These are phyloP conservation scores for Botrytis galanthina DNA, from an alignment of 2,329 filamentous ascomycete species.

Conservation along the genomic window DNA sequence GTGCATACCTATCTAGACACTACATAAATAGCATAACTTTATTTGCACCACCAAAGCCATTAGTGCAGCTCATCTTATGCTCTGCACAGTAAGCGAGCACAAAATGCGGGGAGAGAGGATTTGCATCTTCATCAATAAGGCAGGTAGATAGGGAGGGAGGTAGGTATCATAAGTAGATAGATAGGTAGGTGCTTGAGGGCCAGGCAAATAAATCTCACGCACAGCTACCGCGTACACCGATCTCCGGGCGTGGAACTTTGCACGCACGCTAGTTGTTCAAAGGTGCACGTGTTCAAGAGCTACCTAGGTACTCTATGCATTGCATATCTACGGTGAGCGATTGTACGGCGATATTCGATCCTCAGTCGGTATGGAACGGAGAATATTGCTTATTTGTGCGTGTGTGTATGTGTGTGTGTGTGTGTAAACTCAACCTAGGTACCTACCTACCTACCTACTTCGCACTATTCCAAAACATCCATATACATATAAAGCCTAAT, in stretches of 20 bases:
- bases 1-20: not conserved
- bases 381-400: not conserved
- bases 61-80: not conserved
- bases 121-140: not conserved
- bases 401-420: not conserved
- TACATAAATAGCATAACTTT: constrained; percentile 18
- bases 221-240: not conserved
- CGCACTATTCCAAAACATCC: not conserved
- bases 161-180: too few species aligned
- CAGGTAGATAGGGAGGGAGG: not conserved
- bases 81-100: not conserved
- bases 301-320: not conserved
- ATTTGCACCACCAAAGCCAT: not conserved
- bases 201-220: not conserved
- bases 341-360: not conserved
- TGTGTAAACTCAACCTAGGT: not conserved
- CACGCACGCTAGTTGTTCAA: not conserved
- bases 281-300: not conserved
- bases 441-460: too few species aligned
- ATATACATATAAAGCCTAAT: not conserved
- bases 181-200: not conserved
- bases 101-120: not conserved
- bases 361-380: not conserved
- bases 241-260: not conserved
- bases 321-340: not conserved